Evolutionary conservation across 352 stramenopile genomes (phyloP), one percentile per base, ranked within the genome.

Genomic region (Albugo laibachii): DNA sequence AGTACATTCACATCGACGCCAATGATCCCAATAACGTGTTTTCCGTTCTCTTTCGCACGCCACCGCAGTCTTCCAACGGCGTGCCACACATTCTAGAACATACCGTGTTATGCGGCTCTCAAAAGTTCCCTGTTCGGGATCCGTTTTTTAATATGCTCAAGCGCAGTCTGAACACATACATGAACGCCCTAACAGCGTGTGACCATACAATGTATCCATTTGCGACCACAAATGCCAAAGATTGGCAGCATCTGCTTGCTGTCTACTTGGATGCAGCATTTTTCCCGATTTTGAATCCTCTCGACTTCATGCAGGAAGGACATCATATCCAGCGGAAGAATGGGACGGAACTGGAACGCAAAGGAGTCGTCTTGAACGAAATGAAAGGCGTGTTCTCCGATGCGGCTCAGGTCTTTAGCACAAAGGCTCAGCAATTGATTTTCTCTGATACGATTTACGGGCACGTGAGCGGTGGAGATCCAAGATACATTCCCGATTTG

Each of bases 151-250:
- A 99, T 63, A 93, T 99, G 60, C 81, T 98, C 40, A 96, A 98
- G 68, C 93, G 94, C 54, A 95, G 71, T 48, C 72, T 99, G 11
- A 96, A 99, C 65, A 99, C 94, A 45, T 99, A 98, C 69, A 85
- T 99, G 65, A 99, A 99, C 69, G 95, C 95, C 13, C 95, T 99
- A 48, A 99, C 95, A n/a, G 97, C 95, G 48, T 87, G 77, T 13
- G 94, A 99, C 69, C 73, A 97, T 49, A 99, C 95, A 36, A 98
- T 96, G 71, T 99, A 99, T 56, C 94, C 96, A n/a, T 96, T 99
- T 45, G 93, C 92, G 20, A 96, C 81, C 36, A 92, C 89, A 45
- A 99, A 98, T 69, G 67, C 65, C 36, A 94, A 97, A 63, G 94
- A 99, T 69, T 98, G 95, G 55, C 82, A 94, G 61, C 98, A 98